phyloP scores from a whole-genome alignment of 2,329 filamentous ascomycete species.

The Parafenestella ontariensis region DNA sequence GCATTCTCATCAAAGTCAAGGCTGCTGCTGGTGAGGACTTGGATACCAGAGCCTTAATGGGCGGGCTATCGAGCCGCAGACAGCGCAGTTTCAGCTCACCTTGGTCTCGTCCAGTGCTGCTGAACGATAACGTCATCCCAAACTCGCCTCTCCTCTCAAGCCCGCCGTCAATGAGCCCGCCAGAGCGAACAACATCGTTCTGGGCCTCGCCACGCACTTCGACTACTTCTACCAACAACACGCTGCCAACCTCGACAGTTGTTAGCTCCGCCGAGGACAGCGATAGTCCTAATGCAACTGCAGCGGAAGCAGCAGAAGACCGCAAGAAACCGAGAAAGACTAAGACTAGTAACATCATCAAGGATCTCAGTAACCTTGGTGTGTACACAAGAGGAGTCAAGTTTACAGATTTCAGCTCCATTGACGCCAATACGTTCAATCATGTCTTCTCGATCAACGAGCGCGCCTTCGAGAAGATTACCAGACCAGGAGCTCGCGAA shows the following conservation, averaged over 20 bases:
- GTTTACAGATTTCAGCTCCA: slow-evolving; percentile 78
- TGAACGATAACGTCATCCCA: slow-evolving; percentile 64
- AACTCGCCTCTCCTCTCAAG: slow-evolving; percentile 59
- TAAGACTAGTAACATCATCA: slow-evolving; percentile 82
- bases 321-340: slow-evolving; percentile 67
- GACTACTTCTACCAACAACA: slow-evolving; percentile 63
- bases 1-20: slow-evolving; percentile 94
- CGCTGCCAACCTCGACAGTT: slow-evolving; percentile 61
- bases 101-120: slow-evolving; percentile 67
- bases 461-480: slow-evolving; percentile 82
- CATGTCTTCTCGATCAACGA: slow-evolving; percentile 97
- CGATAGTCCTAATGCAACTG: slow-evolving; percentile 66
- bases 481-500: slow-evolving; percentile 74
- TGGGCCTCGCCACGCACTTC: slow-evolving; percentile 61
- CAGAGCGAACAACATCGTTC: slow-evolving; percentile 55
- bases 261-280: slow-evolving; percentile 76
- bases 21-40: slow-evolving; percentile 65
- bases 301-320: slow-evolving; percentile 61
- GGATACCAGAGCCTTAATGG: slow-evolving; percentile 43
- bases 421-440: slow-evolving; percentile 85
- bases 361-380: slow-evolving; percentile 81
- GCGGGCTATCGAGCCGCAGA: slow-evolving; percentile 46
- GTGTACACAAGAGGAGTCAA: slow-evolving; percentile 82
- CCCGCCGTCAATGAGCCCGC: slow-evolving; percentile 60
- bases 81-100: slow-evolving; percentile 80